A percentile compares a stretch with the other conserved stretches of the same genome.
Conservation (phyloP, 2,329 filamentous ascomycete genomes). For the Aciculosporium take region DNA sequence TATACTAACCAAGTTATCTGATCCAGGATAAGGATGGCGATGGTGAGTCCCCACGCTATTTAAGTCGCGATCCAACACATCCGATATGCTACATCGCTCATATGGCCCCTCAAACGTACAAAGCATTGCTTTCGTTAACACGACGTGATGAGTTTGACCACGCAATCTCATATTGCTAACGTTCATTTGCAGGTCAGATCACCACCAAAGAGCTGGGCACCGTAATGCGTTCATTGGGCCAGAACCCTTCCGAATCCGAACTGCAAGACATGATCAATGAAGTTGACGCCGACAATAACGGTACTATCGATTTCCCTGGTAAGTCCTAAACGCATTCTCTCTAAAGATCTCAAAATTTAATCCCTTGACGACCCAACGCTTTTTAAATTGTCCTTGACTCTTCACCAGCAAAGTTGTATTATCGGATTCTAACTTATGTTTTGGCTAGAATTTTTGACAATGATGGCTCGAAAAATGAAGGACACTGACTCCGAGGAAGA, state of each 20-base stretch:
- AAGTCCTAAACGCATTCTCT: conserved; percentile 24
- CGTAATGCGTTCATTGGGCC: conserved; percentile 79
- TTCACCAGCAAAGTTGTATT: background rate
- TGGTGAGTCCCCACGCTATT: conserved; percentile 45
- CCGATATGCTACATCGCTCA: background rate
- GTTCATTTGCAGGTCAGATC: conserved; percentile 54
- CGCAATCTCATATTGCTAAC: background rate
- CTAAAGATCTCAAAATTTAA: background rate
- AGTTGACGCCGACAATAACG: conserved; percentile 84
- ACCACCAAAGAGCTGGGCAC: conserved; percentile 83
- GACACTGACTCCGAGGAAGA: conserved; percentile 85
- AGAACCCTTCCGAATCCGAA: conserved; percentile 82
- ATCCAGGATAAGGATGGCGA: conserved; percentile 76
- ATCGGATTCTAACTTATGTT: background rate
- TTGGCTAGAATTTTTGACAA: conserved; percentile 64
- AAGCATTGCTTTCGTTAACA: background rate
- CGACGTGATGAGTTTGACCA: background rate
- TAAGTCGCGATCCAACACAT: background rate
- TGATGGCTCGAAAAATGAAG: conserved; percentile 94
- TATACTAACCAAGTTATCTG: conserved; percentile 2
- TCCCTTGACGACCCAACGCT: too few species aligned
- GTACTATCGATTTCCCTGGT: conserved; percentile 86
- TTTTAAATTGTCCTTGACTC: background rate
- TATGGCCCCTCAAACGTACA: background rate
- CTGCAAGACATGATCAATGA: conserved; percentile 92